Evolutionary conservation across 352 stramenopile genomes (phyloP), one percentile per base, ranked within the genome.

Genomic region (Globisporangium acanthophoron): DNA sequence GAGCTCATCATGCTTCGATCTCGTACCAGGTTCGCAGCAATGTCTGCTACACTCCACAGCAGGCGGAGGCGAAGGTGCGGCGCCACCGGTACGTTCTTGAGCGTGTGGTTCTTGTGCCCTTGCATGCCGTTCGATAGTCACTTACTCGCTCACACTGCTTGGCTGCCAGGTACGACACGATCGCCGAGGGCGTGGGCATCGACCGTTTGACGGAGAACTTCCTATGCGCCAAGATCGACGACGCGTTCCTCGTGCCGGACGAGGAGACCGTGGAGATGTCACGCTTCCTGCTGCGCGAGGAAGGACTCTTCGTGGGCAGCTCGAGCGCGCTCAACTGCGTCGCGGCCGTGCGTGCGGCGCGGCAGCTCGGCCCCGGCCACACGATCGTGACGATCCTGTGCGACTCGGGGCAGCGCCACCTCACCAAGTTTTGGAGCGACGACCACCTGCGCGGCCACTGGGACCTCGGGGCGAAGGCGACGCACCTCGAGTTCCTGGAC

Each of bases 151-250:
- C 18, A 12, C 7, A 35, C 11, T 13, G 12, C n/a, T 16, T 5
- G 31, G 11, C 41, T 57, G n/a, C n/a, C 58, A 91, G 96, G 62
- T 99, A 99, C 71, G 96, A 99, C 73, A 99, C 96, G 40, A 89
- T 99, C 56, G 93, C 92, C 2, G 97, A 99, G 74, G 97, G 97
- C 27, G 97, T 99, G 45, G 97, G 97, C 57, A 94, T 99, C 54
- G 97, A 99, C 73, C 92, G 97, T 15, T 66, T 99, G 52, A 99
- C 96, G 9, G 76, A 87, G 35, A 99, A 99, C 71, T 99, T 99
- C 65, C 58, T 82, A 27, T 74, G 87, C 11, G 96, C 95, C 12
- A 74, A 89, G 35, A 87, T 96, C 53, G 90, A 97, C 62, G 85
- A 92, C 61, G 89, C 88, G 9, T 86, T 94, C 69, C 72, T 75